phyloP scores from a whole-genome alignment of 176 grass and related monocot genomes.

The Puccinellia tenuiflora region DNA sequence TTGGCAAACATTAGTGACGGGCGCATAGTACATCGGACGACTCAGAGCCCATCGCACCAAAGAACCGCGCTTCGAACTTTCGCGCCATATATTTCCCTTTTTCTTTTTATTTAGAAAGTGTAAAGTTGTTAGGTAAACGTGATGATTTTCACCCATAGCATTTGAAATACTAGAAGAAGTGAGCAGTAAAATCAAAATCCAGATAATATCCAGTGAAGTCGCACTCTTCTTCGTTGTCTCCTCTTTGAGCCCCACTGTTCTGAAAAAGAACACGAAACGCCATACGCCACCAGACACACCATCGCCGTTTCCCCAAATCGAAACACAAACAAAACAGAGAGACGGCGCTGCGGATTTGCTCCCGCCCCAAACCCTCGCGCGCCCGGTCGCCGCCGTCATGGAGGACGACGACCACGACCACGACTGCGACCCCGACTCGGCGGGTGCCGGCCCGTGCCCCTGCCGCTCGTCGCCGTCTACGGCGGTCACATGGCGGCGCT shows the following conservation, averaged over 20 bases:
- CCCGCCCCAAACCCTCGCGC: constrained; percentile 4
- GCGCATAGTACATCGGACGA: not conserved
- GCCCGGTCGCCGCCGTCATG: constrained; percentile 19
- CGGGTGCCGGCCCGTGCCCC: constrained; percentile 19
- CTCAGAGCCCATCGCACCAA: not conserved
- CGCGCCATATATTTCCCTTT: not conserved
- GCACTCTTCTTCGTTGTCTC: constrained; percentile 3
- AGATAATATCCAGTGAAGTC: not conserved
- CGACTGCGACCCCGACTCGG: not conserved
- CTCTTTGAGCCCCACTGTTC: constrained; percentile 6
- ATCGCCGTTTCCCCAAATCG: constrained; percentile 22
- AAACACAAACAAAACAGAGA: not conserved
- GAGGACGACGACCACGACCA: constrained; percentile 23
- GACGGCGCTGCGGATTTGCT: constrained; percentile 3
- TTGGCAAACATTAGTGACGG: not conserved
- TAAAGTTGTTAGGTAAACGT: not conserved
- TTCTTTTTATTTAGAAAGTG: not conserved
- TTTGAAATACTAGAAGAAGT: not conserved
- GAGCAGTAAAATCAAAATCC: not conserved
- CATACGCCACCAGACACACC: not conserved
- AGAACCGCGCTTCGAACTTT: not conserved
- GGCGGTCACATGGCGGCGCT: constrained; percentile 46
- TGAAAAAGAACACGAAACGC: not conserved
- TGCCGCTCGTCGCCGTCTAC: constrained; percentile 45
- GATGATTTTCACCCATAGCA: not conserved